Percentiles rank a stretch among this genome's conserved stretches.
Evolutionary conservation across 495 filamentous ascomycete species (phyloP).

Genomic region (Sordaria brevicollis): DNA sequence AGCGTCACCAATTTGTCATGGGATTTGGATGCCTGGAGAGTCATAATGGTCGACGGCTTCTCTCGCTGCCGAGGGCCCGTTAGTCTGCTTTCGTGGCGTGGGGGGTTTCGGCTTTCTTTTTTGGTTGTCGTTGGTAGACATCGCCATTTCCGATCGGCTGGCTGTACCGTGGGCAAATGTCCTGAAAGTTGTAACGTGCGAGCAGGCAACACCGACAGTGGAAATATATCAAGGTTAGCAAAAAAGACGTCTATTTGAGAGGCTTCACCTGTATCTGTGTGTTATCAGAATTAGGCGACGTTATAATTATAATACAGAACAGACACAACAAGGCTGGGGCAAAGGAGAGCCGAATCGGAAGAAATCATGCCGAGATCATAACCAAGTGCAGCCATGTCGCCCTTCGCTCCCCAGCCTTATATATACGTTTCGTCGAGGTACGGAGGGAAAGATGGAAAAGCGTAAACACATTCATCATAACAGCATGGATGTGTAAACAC

Average conservation of each 20-base stretch:
- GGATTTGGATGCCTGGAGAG: neutral
- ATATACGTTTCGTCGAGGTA: neutral
- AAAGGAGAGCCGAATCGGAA: neutral
- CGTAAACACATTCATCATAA: neutral
- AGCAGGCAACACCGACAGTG: neutral
- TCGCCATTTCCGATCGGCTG: neutral
- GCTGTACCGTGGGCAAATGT: neutral
- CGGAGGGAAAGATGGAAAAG: neutral
- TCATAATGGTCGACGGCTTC: neutral
- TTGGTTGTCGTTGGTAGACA: neutral
- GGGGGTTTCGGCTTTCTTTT: no score
- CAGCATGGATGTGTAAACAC: neutral
- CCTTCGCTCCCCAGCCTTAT: neutral
- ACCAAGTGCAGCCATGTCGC: neutral
- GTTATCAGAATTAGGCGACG: neutral
- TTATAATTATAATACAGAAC: neutral
- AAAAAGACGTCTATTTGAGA: neutral
- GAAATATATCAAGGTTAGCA: neutral
- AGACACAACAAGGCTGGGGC: neutral
- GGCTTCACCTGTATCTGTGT: neutral
- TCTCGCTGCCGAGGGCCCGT: neutral
- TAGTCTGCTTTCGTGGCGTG: neutral
- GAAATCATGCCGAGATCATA: neutral
- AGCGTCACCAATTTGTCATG: neutral
- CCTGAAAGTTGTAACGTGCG: neutral